Evolutionary conservation across 441 rosid genomes (phyloP).

Genomic region (Pelargonium cotyledonis): DNA sequence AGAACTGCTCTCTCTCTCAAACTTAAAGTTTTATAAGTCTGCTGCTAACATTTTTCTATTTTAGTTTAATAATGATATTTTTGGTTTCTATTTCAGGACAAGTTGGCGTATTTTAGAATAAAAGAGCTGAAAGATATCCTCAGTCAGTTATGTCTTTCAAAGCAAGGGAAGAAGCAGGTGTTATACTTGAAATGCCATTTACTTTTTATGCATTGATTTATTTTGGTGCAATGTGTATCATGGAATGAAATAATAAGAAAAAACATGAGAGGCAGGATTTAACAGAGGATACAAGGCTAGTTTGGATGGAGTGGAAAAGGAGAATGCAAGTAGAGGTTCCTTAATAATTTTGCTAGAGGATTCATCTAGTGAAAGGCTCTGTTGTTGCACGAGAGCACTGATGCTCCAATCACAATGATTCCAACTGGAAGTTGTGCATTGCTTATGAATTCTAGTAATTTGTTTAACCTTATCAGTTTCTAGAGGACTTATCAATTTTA

Average conservation of each 20-base stretch:
- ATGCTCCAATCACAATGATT: background rate
- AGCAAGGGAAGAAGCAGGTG: slow-evolving; percentile 98
- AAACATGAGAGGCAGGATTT: background rate
- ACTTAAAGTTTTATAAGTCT: background rate
- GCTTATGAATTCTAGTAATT: background rate
- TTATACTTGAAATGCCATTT: slow-evolving; percentile 8
- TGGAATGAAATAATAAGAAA: background rate
- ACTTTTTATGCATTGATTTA: background rate
- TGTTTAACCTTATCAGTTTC: background rate
- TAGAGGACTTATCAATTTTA: background rate
- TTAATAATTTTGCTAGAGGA: background rate
- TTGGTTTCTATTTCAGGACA: slow-evolving; percentile 44
- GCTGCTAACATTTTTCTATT: background rate
- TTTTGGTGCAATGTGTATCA: background rate
- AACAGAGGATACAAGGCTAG: background rate
- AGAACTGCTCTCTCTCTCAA: background rate
- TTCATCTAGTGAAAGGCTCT: background rate
- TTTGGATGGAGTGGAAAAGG: background rate
- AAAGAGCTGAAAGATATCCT: slow-evolving; percentile 97
- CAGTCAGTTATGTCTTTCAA: slow-evolving; percentile 74
- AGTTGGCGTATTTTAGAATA: slow-evolving; percentile 74
- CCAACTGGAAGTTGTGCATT: background rate
- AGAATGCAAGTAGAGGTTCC: background rate
- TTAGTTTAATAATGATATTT: slow-evolving; percentile 1
- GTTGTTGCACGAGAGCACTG: slow-evolving; percentile 6